phyloP scores from a whole-genome alignment of 495 filamentous ascomycete genomes.

The Lepidopterella palustris region DNA sequence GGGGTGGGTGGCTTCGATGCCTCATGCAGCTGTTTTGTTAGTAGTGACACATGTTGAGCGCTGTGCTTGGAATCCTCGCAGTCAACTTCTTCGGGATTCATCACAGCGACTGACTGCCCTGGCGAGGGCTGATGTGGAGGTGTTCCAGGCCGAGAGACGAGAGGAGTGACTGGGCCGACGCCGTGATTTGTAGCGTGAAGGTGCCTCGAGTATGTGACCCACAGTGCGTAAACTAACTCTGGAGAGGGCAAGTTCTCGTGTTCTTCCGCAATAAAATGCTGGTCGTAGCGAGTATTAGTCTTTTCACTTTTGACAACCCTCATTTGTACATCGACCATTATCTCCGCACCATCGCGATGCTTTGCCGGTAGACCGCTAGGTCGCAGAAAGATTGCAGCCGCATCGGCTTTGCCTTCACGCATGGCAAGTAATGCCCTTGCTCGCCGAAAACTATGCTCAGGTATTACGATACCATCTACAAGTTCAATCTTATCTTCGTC shows the following conservation, averaged over 20 bases:
- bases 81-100: slow-evolving; percentile 20
- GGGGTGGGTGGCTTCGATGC: slow-evolving; percentile 35
- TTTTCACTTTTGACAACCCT: slow-evolving; percentile 86
- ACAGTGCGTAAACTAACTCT: slow-evolving; percentile 88
- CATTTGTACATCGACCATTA: slow-evolving; percentile 92
- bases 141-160: slow-evolving; percentile 53
- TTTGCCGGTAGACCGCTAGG: slow-evolving; percentile 76
- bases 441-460: slow-evolving; percentile 89
- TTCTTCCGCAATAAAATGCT: slow-evolving; percentile 45
- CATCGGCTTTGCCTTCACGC: slow-evolving; percentile 69
- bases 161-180: slow-evolving; percentile 50
- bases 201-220: slow-evolving; percentile 94
- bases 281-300: slow-evolving; percentile 38
- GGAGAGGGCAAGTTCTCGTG: slow-evolving; percentile 37
- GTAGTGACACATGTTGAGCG: slow-evolving; percentile 42
- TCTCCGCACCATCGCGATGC: slow-evolving; percentile 82
- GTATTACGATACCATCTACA: slow-evolving; percentile 91
- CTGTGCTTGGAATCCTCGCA: slow-evolving; percentile 1
- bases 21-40: slow-evolving; percentile 71
- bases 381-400: slow-evolving; percentile 66
- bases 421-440: slow-evolving; percentile 77
- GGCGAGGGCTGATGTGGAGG: slow-evolving; percentile 72
- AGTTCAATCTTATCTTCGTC: slow-evolving; percentile 79
- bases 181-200: slow-evolving; percentile 65
- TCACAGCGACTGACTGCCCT: slow-evolving; percentile 53